Evolutionary conservation across 257 asterid species (phyloP).

Genomic region (Primulina huaijiensis): DNA sequence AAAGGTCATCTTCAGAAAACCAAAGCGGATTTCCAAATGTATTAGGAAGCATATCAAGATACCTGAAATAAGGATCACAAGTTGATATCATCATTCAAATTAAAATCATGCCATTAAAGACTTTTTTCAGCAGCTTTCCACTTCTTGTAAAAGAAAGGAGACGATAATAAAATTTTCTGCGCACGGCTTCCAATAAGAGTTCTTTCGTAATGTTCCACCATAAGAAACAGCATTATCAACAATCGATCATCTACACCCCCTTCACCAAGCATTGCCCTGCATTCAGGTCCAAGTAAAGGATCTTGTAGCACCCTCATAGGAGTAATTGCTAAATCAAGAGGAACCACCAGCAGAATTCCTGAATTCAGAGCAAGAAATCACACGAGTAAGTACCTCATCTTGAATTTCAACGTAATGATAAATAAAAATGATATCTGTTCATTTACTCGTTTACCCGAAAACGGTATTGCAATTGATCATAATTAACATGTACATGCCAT

Average conservation of each 20-base stretch:
- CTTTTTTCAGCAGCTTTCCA: neutral
- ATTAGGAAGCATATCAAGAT: conserved; percentile 87
- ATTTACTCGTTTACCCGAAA: neutral
- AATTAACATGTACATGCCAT: neutral
- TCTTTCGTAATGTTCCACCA: conserved; percentile 70
- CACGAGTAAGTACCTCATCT: conserved; percentile 3
- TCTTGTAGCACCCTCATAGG: conserved; percentile 93
- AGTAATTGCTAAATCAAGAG: conserved; percentile 82
- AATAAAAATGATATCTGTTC: neutral
- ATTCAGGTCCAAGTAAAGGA: conserved; percentile 80
- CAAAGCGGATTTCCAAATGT: conserved; percentile 82
- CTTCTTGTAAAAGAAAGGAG: neutral
- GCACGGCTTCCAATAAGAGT: conserved; percentile 91
- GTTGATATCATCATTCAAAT: conserved; percentile 3
- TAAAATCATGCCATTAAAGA: neutral
- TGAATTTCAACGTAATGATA: neutral
- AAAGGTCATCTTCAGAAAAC: conserved; percentile 83
- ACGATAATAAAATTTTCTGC: conserved; percentile 21
- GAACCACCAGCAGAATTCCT: conserved; percentile 73
- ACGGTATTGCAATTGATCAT: neutral
- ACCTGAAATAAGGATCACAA: conserved; percentile 41
- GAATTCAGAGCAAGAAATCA: conserved; percentile 9
- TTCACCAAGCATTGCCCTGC: conserved; percentile 72
- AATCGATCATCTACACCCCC: conserved; percentile 85
- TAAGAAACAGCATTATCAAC: conserved; percentile 74